Conservation (phyloP, 805 yeast genomes). For the Blastobotrys muscicola region DNA sequence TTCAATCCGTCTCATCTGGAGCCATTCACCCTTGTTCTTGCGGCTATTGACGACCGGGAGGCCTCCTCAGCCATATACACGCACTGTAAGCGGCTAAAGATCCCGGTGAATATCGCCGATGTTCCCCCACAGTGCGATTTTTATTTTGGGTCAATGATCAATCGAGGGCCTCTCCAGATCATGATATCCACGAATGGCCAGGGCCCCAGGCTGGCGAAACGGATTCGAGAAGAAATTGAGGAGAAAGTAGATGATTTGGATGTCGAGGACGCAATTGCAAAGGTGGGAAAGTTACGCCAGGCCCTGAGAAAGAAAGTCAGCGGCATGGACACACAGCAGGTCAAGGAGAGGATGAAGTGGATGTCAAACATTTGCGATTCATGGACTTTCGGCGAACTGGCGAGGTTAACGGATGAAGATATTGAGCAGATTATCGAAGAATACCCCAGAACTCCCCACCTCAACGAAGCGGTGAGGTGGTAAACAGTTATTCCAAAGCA, state of each 20-base stretch:
- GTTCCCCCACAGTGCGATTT: slow-evolving; percentile 79
- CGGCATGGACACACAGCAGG: slow-evolving; percentile 23
- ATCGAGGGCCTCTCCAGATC: slow-evolving; percentile 63
- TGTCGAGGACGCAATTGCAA: slow-evolving; percentile 48
- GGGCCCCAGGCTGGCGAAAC: slow-evolving; percentile 64
- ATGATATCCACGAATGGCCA: slow-evolving; percentile 80
- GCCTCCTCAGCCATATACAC: slow-evolving; percentile 50
- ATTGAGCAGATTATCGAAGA: slow-evolving; percentile 31
- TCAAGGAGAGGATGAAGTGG: slow-evolving; percentile 62
- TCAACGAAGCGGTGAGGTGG: no score
- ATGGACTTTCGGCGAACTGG: slow-evolving; percentile 51
- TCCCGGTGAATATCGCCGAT: slow-evolving; percentile 70
- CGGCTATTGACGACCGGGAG: slow-evolving; percentile 65
- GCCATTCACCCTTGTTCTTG: slow-evolving; percentile 55
- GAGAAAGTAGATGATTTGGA: slow-evolving; percentile 32
- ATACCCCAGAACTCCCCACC: slow-evolving; percentile 9
- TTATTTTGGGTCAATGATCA: slow-evolving; percentile 71
- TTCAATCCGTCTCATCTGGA: slow-evolving; percentile 23
- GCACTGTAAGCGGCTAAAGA: slow-evolving; percentile 36
- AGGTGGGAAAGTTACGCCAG: slow-evolving; percentile 47
- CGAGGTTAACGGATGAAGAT: slow-evolving; percentile 26
- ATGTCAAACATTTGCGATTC: slow-evolving; percentile 55
- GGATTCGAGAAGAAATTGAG: slow-evolving; percentile 48
- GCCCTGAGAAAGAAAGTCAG: slow-evolving; percentile 36
- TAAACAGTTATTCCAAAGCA: no score